Base-by-base conservation (phyloP, 495 filamentous ascomycete genomes). In the Aspergillus heteromorphus region DNA sequence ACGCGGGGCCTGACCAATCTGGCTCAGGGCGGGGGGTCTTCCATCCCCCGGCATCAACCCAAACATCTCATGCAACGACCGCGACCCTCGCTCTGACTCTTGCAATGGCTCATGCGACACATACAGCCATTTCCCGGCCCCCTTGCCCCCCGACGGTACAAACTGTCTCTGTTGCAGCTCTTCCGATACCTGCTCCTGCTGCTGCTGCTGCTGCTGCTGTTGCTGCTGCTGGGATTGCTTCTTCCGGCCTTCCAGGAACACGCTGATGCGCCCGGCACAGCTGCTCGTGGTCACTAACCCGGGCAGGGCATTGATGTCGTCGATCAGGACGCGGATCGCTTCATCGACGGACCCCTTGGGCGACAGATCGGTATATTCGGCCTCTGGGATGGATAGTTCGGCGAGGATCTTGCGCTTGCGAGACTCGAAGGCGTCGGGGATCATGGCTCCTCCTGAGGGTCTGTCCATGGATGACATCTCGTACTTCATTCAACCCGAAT, bases 231-330 rank as follows among this genome's bases (percentile, higher is more conserved):
- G 36, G n/a, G n/a, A n/a, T n/a, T n/a, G n/a, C 48, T 71, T 75
- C 67, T 83, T 87, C 23, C 71, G 67, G 6, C 91, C 91, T 72
- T 96, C 92, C 1, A 91, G 70, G 68, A 92, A 96, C 14, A 96
- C 87, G 58, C 84, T 89, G 27, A 91, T 80, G 25, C 91, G 75
- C 31, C 92, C 92, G 10, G 91, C 84, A 63, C 92, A 96, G 65
- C 88, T 95, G 67, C 92, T 96, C 11, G 91, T 96, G 6, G 90
- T 96, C 21, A 92, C 91, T 23, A 90, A 73, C 29, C 86, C 87
- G 8, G 82, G 79, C n/a, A 80, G 41, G 1, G 59, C 68, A 70
- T 97, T 96, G 61, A 96, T 83, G 53, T 84, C 82, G 40, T 73
- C 74, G 43, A 97, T 88, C 50, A 96, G 70, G 14, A 81, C 75